These are phyloP conservation scores for Colletotrichum endophyticum DNA, from an alignment of 2,329 filamentous ascomycete genomes.

Conservation along the genomic window DNA sequence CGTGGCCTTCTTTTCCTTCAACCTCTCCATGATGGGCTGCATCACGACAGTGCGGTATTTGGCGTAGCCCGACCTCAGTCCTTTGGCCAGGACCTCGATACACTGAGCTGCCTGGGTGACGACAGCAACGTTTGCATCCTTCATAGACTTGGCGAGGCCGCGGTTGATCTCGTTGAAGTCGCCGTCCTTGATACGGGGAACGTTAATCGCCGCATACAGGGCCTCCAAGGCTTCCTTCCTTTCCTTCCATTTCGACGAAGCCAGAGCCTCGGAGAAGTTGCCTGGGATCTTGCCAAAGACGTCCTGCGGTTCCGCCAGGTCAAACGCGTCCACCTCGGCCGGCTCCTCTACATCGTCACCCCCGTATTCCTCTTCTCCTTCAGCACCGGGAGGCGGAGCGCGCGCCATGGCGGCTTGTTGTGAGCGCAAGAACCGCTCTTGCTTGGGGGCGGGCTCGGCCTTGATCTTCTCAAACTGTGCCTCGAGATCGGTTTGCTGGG, in stretches of 20 bases:
- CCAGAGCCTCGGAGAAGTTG: constrained; percentile 82
- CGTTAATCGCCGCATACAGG: constrained; percentile 76
- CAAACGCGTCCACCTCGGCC: constrained; percentile 79
- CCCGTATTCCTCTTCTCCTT: constrained; percentile 62
- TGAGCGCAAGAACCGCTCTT: constrained; percentile 84
- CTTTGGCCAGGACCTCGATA: constrained; percentile 87
- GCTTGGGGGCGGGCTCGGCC: constrained; percentile 83
- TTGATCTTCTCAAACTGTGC: constrained; percentile 94
- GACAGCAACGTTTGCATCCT: constrained; percentile 95
- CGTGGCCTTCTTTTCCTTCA: constrained; percentile 95
- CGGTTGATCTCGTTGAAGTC: constrained; percentile 85
- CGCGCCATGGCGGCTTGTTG: constrained; percentile 84
- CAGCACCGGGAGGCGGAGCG: constrained; percentile 65
- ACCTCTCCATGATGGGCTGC: constrained; percentile 88
- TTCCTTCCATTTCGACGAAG: constrained; percentile 97
- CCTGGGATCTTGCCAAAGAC: constrained; percentile 81
- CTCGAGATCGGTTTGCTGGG: constrained; percentile 93
- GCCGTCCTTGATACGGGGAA: constrained; percentile 89
- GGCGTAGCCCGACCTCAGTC: constrained; percentile 76
- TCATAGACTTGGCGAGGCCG: constrained; percentile 94
- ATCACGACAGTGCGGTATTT: constrained; percentile 84
- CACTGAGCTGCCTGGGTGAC: constrained; percentile 93
- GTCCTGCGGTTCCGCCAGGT: constrained; percentile 86
- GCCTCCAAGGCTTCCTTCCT: constrained; percentile 92
- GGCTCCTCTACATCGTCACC: constrained; percentile 65